Percentiles rank a stretch among this genome's conserved stretches.
Evolutionary conservation across 108 stramenopile genomes (phyloP).

Genomic region (Fragilaria crotonensis): DNA sequence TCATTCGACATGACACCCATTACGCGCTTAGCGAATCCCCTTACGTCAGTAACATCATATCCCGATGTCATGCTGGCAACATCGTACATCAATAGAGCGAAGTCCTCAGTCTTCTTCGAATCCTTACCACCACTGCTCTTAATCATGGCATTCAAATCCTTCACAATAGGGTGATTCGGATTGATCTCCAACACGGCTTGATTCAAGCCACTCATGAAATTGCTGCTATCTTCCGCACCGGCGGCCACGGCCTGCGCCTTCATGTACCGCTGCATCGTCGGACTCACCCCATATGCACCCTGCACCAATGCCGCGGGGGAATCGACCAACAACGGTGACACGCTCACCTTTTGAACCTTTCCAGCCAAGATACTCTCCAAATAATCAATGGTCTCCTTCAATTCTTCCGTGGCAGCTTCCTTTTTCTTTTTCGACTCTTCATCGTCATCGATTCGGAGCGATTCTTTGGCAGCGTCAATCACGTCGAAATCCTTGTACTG

Average conservation of each 20-base stretch:
- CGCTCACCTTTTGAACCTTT: slow-evolving; percentile 85
- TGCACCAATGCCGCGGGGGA: slow-evolving; percentile 92
- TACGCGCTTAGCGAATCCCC: slow-evolving; percentile 79
- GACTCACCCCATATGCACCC: slow-evolving; percentile 95
- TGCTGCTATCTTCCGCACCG: slow-evolving; percentile 52
- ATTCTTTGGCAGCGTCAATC: slow-evolving; percentile 91
- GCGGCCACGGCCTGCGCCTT: slow-evolving; percentile 86
- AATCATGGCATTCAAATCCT: slow-evolving; percentile 61
- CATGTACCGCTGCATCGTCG: slow-evolving; percentile 99
- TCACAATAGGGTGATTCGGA: slow-evolving; percentile 88
- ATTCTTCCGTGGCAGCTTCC: slow-evolving; percentile 57
- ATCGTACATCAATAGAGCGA: slow-evolving; percentile 84
- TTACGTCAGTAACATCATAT: slow-evolving; percentile 86
- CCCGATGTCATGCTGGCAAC: slow-evolving; percentile 94
- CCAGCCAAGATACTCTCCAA: slow-evolving; percentile 69
- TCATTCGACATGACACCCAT: slow-evolving; percentile 70
- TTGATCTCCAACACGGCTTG: slow-evolving; percentile 95
- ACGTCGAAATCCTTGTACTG: slow-evolving; percentile 78
- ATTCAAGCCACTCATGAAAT: slow-evolving; percentile 66
- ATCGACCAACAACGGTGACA: slow-evolving; percentile 74
- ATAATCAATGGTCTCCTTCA: slow-evolving; percentile 69
- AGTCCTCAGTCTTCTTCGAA: slow-evolving; percentile 59
- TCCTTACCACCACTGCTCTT: slow-evolving; percentile 36
- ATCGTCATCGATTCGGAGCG: slow-evolving; percentile 72
- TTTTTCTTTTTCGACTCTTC: slow-evolving; percentile 89